phyloP scores from a whole-genome alignment of 257 asterid genomes.

The Solanum microdontum region DNA sequence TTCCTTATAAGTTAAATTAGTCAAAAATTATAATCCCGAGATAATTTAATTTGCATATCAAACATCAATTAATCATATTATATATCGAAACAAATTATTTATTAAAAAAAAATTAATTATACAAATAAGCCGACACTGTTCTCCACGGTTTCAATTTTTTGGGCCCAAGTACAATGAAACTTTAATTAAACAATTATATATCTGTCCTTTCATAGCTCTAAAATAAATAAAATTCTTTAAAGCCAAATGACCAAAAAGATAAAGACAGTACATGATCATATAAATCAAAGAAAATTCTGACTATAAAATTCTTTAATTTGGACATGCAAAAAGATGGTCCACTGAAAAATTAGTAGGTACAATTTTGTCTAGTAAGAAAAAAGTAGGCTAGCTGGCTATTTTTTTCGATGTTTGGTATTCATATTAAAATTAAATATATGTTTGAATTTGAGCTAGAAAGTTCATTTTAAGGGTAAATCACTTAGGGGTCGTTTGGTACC shows the following conservation, averaged over 20 bases:
- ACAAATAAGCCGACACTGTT: background rate
- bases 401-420: background rate
- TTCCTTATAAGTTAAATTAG: too few relatives aligned
- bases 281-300: background rate
- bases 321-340: background rate
- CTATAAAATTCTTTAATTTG: background rate
- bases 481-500: too few relatives aligned
- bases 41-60: too few relatives aligned
- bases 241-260: background rate
- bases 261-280: background rate
- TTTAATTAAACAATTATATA: background rate
- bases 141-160: background rate
- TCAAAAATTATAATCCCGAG: too few relatives aligned
- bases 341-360: background rate
- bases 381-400: background rate
- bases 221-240: background rate
- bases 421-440: background rate
- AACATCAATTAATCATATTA: background rate
- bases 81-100: background rate
- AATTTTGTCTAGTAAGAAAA: background rate
- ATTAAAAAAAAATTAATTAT: too few relatives aligned
- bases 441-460: background rate
- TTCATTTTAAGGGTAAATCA: background rate
- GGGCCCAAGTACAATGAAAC: background rate
- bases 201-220: background rate